These are phyloP conservation scores for Talaromyces thailandensis DNA, from an alignment of 495 filamentous ascomycete species.

Conservation along the genomic window DNA sequence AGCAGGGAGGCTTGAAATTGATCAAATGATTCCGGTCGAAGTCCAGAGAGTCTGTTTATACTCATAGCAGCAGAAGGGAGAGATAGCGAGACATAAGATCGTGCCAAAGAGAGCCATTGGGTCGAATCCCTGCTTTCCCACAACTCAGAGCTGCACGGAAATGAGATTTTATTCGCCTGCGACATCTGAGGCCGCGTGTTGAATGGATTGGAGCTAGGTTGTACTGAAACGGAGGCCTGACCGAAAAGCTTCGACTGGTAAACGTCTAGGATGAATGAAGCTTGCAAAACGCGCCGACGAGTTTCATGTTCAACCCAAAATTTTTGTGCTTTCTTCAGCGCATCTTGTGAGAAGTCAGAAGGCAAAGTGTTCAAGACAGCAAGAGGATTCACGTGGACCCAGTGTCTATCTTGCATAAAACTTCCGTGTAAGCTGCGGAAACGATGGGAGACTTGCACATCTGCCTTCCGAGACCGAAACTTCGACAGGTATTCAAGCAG, in stretches of 20 bases:
- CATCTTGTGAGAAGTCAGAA: background rate
- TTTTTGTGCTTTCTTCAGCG: constrained; percentile 25
- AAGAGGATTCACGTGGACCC: constrained; percentile 7
- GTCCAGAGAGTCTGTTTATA: background rate
- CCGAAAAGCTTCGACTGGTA: constrained; percentile 11
- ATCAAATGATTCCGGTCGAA: constrained; percentile 6
- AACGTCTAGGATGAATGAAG: constrained; percentile 13
- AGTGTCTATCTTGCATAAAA: constrained; percentile 10
- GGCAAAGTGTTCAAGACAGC: constrained; percentile 7
- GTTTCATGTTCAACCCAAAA: constrained; percentile 33
- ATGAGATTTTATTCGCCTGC: constrained; percentile 9
- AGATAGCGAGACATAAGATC: background rate
- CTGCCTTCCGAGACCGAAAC: constrained; percentile 11
- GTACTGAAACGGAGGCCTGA: constrained; percentile 7
- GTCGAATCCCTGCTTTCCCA: constrained; percentile 10
- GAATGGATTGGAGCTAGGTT: constrained; percentile 3
- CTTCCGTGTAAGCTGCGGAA: constrained; percentile 12
- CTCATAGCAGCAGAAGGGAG: constrained; percentile 4
- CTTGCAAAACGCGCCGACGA: constrained; percentile 14
- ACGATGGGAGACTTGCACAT: constrained; percentile 9
- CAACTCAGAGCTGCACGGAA: constrained; percentile 9
- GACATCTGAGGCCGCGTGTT: background rate
- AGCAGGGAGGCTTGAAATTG: constrained; percentile 10
- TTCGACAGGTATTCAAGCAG: constrained; percentile 12
- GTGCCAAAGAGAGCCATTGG: constrained; percentile 10